A percentile compares a stretch with the other conserved stretches of the same genome.
Conservation (phyloP, 768 basidiomycete genomes). For the Trametes villosa region DNA sequence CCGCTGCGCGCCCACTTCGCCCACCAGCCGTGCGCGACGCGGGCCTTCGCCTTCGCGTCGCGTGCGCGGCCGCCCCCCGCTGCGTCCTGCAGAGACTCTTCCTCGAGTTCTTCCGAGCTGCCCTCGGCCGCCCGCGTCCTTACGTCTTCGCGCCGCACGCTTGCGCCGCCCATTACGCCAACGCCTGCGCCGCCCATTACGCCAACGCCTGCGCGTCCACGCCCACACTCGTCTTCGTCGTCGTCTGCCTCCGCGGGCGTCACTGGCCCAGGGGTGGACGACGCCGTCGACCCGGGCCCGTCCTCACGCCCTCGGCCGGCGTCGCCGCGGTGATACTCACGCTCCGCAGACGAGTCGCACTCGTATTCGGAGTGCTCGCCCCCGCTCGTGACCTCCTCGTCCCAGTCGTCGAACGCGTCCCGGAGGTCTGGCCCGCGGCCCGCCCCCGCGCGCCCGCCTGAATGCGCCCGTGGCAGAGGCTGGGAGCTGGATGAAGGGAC, state of each 20-base stretch:
- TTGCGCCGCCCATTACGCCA: neutral
- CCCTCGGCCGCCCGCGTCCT: constrained; percentile 6
- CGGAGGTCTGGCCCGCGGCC: constrained; percentile 48
- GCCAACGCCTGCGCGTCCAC: constrained; percentile 23
- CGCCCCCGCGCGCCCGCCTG: constrained; percentile 2
- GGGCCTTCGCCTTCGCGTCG: constrained; percentile 36
- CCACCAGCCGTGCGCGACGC: constrained; percentile 55
- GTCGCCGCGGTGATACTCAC: constrained; percentile 33
- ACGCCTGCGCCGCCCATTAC: neutral
- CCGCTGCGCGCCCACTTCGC: constrained; percentile 49
- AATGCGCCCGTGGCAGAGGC: too few species aligned
- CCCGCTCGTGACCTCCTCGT: constrained; percentile 51
- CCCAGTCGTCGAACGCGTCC: constrained; percentile 46
- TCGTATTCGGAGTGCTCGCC: constrained; percentile 38
- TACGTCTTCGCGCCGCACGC: neutral
- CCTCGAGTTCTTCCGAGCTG: constrained; percentile 23
- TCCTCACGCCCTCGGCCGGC: constrained; percentile 1
- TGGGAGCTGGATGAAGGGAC: neutral
- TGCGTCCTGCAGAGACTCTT: neutral
- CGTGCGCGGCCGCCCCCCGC: constrained; percentile 19
- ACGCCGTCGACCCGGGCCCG: constrained; percentile 29
- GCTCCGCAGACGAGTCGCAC: neutral
- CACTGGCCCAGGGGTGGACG: constrained; percentile 41
- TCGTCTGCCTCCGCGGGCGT: constrained; percentile 25
- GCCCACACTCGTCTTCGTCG: constrained; percentile 36